Conservation (phyloP, 768 basidiomycete species). For the Leucocoprinus leucothites region DNA sequence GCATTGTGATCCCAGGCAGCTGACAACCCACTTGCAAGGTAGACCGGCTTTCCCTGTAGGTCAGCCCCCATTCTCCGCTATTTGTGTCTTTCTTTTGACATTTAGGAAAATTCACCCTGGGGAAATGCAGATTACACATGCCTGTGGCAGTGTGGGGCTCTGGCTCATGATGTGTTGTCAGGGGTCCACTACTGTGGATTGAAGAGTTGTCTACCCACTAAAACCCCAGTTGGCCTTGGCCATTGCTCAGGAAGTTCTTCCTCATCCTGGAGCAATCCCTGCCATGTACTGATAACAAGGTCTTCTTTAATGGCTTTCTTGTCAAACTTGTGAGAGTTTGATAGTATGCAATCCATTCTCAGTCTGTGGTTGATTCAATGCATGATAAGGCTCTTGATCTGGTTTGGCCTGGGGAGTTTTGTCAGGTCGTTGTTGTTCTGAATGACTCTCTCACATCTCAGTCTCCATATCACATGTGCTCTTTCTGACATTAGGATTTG, state of each 20-base stretch:
- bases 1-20: neutral
- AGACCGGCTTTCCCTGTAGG: too few relatives aligned
- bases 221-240: neutral
- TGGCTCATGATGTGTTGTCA: too few relatives aligned
- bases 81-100: neutral
- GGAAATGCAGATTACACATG: neutral
- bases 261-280: neutral
- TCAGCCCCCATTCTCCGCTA: too few relatives aligned
- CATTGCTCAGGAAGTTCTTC: neutral
- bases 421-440: neutral
- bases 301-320: neutral
- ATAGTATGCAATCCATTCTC: neutral
- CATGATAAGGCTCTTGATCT: neutral
- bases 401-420: neutral
- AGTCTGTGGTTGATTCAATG: neutral
- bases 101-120: neutral
- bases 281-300: neutral
- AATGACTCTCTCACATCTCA: neutral
- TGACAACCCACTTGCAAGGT: neutral
- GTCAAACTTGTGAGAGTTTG: neutral
- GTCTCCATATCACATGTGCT: neutral
- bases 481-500: neutral
- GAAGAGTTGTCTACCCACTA: neutral
- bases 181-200: too few relatives aligned
- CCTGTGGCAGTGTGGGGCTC: neutral